These are phyloP conservation scores for Pestalotiopsis fici DNA, from an alignment of 2,329 filamentous ascomycete genomes.

Conservation along the genomic window DNA sequence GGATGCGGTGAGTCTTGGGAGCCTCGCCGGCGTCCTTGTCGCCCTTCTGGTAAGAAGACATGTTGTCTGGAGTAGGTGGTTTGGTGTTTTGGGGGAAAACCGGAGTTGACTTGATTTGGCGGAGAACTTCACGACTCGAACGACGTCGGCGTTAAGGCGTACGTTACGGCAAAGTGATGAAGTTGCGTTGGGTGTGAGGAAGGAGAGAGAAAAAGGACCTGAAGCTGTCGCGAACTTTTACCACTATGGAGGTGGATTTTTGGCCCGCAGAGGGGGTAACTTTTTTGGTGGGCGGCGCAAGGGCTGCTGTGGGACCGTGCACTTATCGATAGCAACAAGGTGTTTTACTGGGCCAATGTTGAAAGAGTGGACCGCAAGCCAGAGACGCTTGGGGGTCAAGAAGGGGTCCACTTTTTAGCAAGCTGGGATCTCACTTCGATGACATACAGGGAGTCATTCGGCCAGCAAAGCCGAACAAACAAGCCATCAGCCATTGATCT, in stretches of 20 bases:
- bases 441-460: constrained; percentile 12
- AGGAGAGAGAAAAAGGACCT: not conserved
- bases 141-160: constrained; percentile 33
- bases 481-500: not conserved
- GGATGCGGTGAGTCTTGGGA: constrained; percentile 49
- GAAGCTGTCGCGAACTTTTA: not conserved
- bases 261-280: constrained; percentile 1
- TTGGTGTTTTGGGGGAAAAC: constrained; percentile 13
- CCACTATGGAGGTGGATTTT: not conserved
- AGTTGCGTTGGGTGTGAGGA: constrained; percentile 36
- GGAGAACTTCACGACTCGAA: constrained; percentile 76
- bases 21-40: constrained; percentile 87
- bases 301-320: not conserved
- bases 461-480: not conserved
- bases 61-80: constrained; percentile 46
- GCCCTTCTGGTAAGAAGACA: constrained; percentile 91
- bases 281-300: not conserved
- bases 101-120: constrained; percentile 12
- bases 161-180: constrained; percentile 82
- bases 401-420: not conserved
- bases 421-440: constrained; percentile 1
- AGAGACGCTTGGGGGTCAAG: too few relatives aligned
- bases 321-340: not conserved
- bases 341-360: not conserved
- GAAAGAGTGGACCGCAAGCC: too few relatives aligned